Conservation (phyloP, 1,284 basidiomycete genomes). For the Phlebopus sp. region DNA sequence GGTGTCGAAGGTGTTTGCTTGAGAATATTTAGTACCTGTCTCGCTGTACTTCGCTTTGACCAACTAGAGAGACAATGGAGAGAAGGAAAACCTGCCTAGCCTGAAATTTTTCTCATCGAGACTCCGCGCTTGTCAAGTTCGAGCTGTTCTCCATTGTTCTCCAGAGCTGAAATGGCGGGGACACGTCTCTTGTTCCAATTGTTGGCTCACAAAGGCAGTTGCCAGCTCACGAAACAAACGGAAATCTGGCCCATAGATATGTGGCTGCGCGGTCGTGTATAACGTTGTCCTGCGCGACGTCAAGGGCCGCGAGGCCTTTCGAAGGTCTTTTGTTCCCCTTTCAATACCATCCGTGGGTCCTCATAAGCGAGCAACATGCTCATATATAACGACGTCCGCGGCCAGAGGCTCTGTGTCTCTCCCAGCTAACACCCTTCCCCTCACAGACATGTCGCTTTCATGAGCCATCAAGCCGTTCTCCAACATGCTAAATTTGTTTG, state of each 20-base stretch:
- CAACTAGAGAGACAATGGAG: neutral
- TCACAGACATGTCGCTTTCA: constrained; percentile 53
- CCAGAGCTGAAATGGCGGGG: no score
- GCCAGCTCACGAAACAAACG: constrained; percentile 25
- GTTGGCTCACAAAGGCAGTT: constrained; percentile 30
- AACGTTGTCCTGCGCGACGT: neutral
- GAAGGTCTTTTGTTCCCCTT: constrained; percentile 29
- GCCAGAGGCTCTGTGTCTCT: neutral
- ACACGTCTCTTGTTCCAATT: constrained; percentile 18
- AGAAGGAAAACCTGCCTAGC: neutral
- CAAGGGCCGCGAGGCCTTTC: constrained; percentile 3
- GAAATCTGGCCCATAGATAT: constrained; percentile 2
- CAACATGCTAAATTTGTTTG: constrained; percentile 60
- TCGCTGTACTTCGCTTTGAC: neutral
- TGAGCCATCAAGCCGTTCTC: constrained; percentile 58
- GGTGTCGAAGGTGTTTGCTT: constrained; percentile 88
- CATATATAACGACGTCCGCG: constrained; percentile 25
- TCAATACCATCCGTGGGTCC: constrained; percentile 10
- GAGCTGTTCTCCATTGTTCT: constrained; percentile 31
- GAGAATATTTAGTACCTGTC: constrained; percentile 18
- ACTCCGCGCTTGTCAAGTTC: constrained; percentile 14
- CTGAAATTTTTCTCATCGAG: neutral
- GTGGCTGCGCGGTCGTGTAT: neutral
- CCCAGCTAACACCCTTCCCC: neutral
- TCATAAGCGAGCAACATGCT: constrained; percentile 27